phyloP scores from a whole-genome alignment of 1,139 yeast genomes.

The Blastobotrys indianensis region DNA sequence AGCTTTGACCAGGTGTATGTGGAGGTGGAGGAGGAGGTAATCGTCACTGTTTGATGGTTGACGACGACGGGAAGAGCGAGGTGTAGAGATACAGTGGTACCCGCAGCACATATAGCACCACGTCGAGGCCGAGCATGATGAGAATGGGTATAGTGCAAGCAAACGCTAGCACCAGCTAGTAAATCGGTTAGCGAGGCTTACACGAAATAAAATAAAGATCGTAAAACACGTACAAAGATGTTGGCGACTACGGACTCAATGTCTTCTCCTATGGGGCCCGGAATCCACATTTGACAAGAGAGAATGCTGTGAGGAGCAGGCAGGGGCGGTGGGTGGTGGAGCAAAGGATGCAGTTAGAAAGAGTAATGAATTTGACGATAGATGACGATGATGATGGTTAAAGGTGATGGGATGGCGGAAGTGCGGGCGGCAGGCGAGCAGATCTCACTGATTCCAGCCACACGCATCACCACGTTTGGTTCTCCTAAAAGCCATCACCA shows the following conservation, averaged over 20 bases:
- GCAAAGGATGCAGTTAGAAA: neutral
- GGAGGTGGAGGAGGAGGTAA: too few relatives aligned
- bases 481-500: too few relatives aligned
- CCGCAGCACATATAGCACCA: slow-evolving; percentile 16
- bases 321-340: neutral
- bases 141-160: slow-evolving; percentile 24
- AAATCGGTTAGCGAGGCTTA: neutral
- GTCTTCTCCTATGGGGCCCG: slow-evolving; percentile 9
- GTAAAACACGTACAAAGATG: slow-evolving; percentile 5
- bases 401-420: neutral
- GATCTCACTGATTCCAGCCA: too few relatives aligned
- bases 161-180: slow-evolving; percentile 21
- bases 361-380: neutral
- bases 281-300: slow-evolving; percentile 10
- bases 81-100: neutral
- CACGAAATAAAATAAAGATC: neutral
- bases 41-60: neutral
- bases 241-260: slow-evolving; percentile 11
- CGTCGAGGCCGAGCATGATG: slow-evolving; percentile 21
- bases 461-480: too few relatives aligned
- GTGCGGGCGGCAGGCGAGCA: neutral
- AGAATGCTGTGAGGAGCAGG: neutral
- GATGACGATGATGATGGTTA: neutral
- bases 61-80: too few relatives aligned
- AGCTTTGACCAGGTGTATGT: neutral